These are phyloP conservation scores for Dothideomycetes sp. DNA, from an alignment of 2,329 filamentous ascomycete species.

Conservation along the genomic window DNA sequence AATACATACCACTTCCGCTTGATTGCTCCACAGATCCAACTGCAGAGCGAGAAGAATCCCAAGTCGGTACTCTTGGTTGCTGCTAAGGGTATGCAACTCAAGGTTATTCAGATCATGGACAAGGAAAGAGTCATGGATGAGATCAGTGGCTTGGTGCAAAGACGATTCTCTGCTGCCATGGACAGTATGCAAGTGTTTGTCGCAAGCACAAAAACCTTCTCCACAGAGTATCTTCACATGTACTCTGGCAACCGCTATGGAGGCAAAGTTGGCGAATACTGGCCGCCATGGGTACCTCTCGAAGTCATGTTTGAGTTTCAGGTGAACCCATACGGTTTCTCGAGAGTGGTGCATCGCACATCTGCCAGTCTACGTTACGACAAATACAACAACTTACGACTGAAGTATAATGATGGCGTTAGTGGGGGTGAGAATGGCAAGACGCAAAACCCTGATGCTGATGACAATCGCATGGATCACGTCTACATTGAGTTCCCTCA, in stretches of 20 bases:
- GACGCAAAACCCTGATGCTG: conserved; percentile 33
- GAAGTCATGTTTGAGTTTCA: conserved; percentile 98
- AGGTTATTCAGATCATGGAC: conserved; percentile 96
- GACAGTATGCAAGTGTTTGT: conserved; percentile 98
- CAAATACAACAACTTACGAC: conserved; percentile 92
- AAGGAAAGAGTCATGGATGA: conserved; percentile 85
- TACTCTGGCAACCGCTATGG: conserved; percentile 94
- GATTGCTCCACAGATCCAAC: conserved; percentile 93
- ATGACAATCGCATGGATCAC: conserved; percentile 75
- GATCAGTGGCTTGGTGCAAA: conserved; percentile 90
- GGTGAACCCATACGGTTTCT: conserved; percentile 92
- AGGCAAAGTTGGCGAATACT: conserved; percentile 70
- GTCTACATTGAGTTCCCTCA: conserved; percentile 96
- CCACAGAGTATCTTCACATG: conserved; percentile 74
- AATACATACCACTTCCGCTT: conserved; percentile 92
- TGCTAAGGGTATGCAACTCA: conserved; percentile 95
- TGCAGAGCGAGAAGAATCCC: conserved; percentile 96
- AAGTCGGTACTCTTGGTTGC: conserved; percentile 96
- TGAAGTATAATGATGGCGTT: conserved; percentile 96
- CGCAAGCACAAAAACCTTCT: conserved; percentile 84
- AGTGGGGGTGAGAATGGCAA: conserved; percentile 50
- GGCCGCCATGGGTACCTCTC: conserved; percentile 97
- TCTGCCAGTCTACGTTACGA: conserved; percentile 91
- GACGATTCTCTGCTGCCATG: conserved; percentile 88
- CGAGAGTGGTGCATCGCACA: conserved; percentile 91